phyloP scores from a whole-genome alignment of 192 early-diverging fungal genomes.

The Linnemannia hyalina region DNA sequence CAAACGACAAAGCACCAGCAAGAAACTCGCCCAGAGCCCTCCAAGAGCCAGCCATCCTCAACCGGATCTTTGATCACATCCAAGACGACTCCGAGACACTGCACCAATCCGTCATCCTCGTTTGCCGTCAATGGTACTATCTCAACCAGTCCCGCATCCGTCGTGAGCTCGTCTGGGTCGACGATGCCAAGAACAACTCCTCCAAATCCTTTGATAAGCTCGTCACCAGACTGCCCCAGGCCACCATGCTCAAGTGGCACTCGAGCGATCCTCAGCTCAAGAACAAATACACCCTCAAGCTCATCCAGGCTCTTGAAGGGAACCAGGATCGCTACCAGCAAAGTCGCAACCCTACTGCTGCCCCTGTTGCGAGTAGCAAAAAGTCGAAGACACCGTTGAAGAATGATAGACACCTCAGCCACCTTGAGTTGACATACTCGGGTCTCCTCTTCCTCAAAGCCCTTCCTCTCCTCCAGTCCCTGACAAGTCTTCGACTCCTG shows the following conservation, averaged over 20 bases:
- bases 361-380: background rate
- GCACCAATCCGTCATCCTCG: background rate
- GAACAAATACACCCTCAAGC: background rate
- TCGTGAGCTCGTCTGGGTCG: background rate
- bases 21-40: background rate
- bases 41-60: background rate
- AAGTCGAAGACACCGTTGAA: background rate
- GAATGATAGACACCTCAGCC: background rate
- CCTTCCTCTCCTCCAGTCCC: background rate
- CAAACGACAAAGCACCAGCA: background rate
- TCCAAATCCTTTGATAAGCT: background rate
- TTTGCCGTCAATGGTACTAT: background rate
- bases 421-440: background rate
- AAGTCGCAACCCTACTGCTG: background rate
- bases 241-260: background rate
- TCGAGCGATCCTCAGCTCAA: background rate
- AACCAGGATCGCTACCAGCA: constrained; percentile 1
- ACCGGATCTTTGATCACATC: background rate
- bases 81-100: background rate
- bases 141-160: background rate
- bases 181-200: background rate
- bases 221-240: background rate
- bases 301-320: background rate
- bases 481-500: background rate
- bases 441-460: background rate